These are phyloP conservation scores for Bruguiera hainesii DNA, from an alignment of 441 rosid species.

Conservation along the genomic window DNA sequence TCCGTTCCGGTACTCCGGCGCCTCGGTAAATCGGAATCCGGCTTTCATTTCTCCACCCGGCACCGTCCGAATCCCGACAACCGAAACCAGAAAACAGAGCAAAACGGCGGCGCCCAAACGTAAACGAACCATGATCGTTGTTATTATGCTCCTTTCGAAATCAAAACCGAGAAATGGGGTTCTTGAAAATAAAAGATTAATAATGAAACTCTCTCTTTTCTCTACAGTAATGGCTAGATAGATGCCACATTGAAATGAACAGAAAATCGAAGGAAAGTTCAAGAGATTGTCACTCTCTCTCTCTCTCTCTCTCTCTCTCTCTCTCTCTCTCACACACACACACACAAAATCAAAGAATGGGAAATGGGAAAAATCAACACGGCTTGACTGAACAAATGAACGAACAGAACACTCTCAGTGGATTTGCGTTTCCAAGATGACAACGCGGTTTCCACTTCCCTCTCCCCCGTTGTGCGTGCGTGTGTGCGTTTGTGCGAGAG, in stretches of 20 bases:
- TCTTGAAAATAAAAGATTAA: neutral
- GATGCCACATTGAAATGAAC: neutral
- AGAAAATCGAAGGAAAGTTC: conserved; percentile 6
- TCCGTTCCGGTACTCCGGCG: conserved; percentile 92
- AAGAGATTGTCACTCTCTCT: too few species aligned
- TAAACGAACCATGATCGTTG: conserved; percentile 24
- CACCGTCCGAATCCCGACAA: conserved; percentile 49
- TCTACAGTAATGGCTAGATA: neutral
- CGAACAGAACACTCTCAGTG: too few species aligned
- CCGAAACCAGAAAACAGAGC: conserved; percentile 15
- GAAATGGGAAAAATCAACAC: neutral
- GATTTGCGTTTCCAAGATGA: neutral
- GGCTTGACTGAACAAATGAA: too few species aligned
- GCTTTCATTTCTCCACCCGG: conserved; percentile 26
- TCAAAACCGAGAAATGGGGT: conserved; percentile 3
- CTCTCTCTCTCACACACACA: too few species aligned
- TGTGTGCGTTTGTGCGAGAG: neutral
- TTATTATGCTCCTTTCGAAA: too few species aligned
- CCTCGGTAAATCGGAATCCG: conserved; percentile 48
- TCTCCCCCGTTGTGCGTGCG: neutral
- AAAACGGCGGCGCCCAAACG: conserved; percentile 27
- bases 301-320: too few species aligned
- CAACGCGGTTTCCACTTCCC: neutral
- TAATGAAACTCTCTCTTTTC: neutral
- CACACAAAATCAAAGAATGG: neutral